These are phyloP conservation scores for Pythium dissimile DNA, from an alignment of 352 stramenopile species.

Conservation along the genomic window DNA sequence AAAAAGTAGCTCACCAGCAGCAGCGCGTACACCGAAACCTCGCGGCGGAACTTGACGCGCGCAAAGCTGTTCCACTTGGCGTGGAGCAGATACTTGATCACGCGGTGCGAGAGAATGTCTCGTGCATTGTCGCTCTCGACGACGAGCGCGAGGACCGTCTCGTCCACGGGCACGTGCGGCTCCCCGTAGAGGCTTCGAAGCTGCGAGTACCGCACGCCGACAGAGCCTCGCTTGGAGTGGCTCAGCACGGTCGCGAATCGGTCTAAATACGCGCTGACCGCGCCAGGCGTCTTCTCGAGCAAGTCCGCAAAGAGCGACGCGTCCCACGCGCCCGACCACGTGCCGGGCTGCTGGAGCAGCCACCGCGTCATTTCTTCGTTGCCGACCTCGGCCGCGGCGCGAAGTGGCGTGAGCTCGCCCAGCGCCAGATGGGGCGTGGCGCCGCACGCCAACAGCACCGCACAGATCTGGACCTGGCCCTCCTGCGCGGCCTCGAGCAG, in stretches of 20 bases:
- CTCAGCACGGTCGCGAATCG: conserved; percentile 44
- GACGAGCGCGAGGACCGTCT: conserved; percentile 45
- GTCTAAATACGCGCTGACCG: conserved; percentile 44
- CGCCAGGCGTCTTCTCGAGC: conserved; percentile 45
- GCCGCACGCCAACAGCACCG: conserved; percentile 38
- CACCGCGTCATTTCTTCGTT: conserved; percentile 53
- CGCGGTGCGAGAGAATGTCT: conserved; percentile 48
- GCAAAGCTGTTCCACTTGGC: conserved; percentile 68
- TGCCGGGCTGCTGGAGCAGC: conserved; percentile 37
- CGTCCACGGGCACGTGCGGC: conserved; percentile 36
- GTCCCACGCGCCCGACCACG: conserved; percentile 40
- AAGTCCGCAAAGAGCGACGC: conserved; percentile 47
- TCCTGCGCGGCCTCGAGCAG: conserved; percentile 61
- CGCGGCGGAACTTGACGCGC: conserved; percentile 39
- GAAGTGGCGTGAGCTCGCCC: conserved; percentile 39
- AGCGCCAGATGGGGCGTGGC: conserved; percentile 37
- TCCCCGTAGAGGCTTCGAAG: conserved; percentile 47
- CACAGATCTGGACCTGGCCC: conserved; percentile 46
- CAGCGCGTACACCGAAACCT: conserved; percentile 46
- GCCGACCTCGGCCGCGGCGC: conserved; percentile 47
- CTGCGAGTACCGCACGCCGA: conserved; percentile 52
- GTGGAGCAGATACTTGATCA: conserved; percentile 47
- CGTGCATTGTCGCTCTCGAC: conserved; percentile 36
- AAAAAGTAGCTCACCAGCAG: conserved; percentile 54
- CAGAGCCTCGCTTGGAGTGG: conserved; percentile 39